Percentiles rank a stretch among this genome's conserved stretches.
Conservation (phyloP, 768 basidiomycete genomes). For the Leccinellum albellum region DNA sequence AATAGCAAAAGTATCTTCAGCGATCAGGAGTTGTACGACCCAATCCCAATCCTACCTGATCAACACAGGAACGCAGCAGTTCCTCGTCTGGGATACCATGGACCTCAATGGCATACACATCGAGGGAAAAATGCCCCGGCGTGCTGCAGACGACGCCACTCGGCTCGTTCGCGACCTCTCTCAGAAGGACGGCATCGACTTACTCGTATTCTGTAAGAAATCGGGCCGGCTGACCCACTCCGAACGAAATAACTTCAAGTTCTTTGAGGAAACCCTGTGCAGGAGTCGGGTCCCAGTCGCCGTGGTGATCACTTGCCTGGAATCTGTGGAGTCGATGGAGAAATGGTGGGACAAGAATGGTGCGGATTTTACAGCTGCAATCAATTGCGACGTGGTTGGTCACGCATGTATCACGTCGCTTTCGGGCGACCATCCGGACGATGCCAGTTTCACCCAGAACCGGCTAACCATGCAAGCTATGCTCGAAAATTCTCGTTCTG, state of each 20-base stretch:
- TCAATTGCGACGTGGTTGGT: background rate
- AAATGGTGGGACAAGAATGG: constrained; percentile 21
- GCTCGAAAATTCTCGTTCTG: background rate
- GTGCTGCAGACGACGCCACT: constrained; percentile 7
- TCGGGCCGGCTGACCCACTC: constrained; percentile 24
- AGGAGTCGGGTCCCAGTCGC: constrained; percentile 29
- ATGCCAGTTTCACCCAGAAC: background rate
- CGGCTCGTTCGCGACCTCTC: constrained; percentile 24
- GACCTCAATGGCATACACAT: background rate
- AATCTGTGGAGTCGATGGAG: constrained; percentile 14
- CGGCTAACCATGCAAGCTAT: background rate
- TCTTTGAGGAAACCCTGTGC: constrained; percentile 34
- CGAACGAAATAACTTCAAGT: constrained; percentile 23
- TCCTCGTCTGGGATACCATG: constrained; percentile 3
- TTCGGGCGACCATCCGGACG: background rate
- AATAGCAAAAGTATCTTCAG: background rate
- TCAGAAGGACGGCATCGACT: constrained; percentile 18
- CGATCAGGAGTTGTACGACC: background rate
- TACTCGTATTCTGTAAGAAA: constrained; percentile 33
- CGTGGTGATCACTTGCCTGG: constrained; percentile 34
- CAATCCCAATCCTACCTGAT: background rate
- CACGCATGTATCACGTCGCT: constrained; percentile 22
- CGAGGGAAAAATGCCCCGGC: background rate
- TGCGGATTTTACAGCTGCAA: background rate
- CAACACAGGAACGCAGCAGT: background rate